Evolutionary conservation across 2,329 filamentous ascomycete species (phyloP).

Genomic region (Paecilomyces sp.): DNA sequence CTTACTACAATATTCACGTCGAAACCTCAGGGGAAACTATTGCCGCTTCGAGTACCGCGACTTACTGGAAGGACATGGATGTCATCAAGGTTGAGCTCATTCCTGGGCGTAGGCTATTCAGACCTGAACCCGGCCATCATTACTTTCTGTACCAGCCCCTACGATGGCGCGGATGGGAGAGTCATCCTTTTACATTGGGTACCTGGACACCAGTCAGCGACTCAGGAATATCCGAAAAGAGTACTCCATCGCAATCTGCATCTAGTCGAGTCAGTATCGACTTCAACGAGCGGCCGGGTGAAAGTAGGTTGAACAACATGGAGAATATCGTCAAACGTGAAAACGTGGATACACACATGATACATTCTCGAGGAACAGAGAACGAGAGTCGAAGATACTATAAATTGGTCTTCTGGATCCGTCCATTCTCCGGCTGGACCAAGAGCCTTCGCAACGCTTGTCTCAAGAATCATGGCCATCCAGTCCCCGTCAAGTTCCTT

Average conservation of each 20-base stretch:
- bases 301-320: background rate
- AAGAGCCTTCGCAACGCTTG: constrained; percentile 27
- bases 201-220: constrained; percentile 5
- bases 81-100: constrained; percentile 36
- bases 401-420: constrained; percentile 37
- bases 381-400: constrained; percentile 7
- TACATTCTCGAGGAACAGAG: background rate
- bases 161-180: constrained; percentile 37
- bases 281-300: background rate
- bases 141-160: constrained; percentile 42
- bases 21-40: constrained; percentile 9
- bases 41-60: constrained; percentile 25
- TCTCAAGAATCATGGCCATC: constrained; percentile 10
- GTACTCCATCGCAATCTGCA: background rate
- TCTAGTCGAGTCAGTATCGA: background rate
- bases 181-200: constrained; percentile 42
- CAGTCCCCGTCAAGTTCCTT: constrained; percentile 24
- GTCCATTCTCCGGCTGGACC: constrained; percentile 42
- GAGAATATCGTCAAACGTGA: background rate
- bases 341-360: constrained; percentile 1
- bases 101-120: constrained; percentile 19
- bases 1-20: constrained; percentile 35
- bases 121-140: constrained; percentile 36
- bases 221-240: background rate
- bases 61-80: constrained; percentile 33